Evolutionary conservation across 345 rosid species (phyloP), one percentile per base, ranked within the genome.

Genomic region (Acer campestre): DNA sequence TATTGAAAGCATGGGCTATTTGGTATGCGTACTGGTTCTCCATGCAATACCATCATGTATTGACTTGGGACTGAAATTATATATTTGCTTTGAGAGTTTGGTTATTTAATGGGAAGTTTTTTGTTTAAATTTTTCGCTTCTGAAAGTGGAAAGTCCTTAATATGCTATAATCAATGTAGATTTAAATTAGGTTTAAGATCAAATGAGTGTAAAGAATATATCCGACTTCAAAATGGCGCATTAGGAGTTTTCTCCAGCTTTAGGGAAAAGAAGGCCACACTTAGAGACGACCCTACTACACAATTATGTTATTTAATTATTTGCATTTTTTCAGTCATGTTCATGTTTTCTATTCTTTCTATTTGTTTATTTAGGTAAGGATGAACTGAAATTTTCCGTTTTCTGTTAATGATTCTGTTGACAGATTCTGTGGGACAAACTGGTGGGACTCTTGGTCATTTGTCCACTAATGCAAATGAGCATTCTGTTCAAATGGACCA

Each of bases 361-460:
- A n/a, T n/a, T 70, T 29, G 23, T 53, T 23, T 55, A 35, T 20
- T 71, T 58, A 38, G 66, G 25, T 56, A 42, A 42, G 7, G 67
- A 46, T 61, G 44, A 62, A 71, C 7, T 55, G 42, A 44, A 67
- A 56, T 14, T 67, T 14, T 53, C 53, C 70, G 48, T 31, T 65
- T 48, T 79, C 61, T 48, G 2, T 76, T 77, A 35, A 29, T 67
- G 64, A 46, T 80, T 51, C 78, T 80, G 63, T 76, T 81, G 79
- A 64, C 89, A 89, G 92, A 86, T 86, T 62, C 68, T 79, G 85
- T 71, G 61, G 81, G 75, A 73, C 80, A 71, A 66, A 80, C 42
- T 23, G 77, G 61, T 73, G 86, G 82, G 71, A 82, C 69, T 82
- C 78, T 84, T 44, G 77, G 80, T 62, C 81, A 80, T 65, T 62